These are phyloP conservation scores for Trametes versicolor DNA, from an alignment of 1,284 basidiomycete genomes.

Conservation along the genomic window DNA sequence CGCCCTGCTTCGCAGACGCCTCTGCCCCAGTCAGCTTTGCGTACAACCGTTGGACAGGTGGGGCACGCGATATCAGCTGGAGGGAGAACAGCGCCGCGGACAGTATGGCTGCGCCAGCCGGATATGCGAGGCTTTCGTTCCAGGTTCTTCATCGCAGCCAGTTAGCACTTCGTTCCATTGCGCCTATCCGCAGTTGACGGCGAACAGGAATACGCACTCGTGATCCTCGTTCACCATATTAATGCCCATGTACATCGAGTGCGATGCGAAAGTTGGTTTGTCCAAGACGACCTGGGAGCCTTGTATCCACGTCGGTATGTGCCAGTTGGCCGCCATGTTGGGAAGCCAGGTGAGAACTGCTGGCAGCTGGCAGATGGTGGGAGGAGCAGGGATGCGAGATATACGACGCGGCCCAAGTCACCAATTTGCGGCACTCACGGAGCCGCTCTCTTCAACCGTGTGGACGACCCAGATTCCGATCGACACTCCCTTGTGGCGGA, in stretches of 20 bases:
- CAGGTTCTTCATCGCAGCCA: constrained; percentile 11
- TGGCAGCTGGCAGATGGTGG: constrained; percentile 11
- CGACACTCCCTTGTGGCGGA: background rate
- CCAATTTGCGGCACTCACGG: constrained; percentile 14
- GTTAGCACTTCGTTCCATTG: background rate
- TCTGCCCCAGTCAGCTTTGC: constrained; percentile 22
- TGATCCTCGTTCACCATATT: constrained; percentile 12
- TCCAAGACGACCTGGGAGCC: constrained; percentile 26
- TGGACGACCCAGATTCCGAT: constrained; percentile 16
- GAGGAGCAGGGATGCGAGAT: constrained; percentile 19
- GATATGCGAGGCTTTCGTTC: constrained; percentile 30
- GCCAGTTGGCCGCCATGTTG: constrained; percentile 31
- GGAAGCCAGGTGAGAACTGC: background rate
- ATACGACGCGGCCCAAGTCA: constrained; percentile 23
- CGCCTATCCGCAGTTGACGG: background rate
- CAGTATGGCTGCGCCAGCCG: constrained; percentile 14
- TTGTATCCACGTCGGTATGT: constrained; percentile 25
- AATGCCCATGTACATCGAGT: constrained; percentile 10
- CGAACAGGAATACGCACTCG: constrained; percentile 20
- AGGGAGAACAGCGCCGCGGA: constrained; percentile 24
- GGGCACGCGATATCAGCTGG: constrained; percentile 26
- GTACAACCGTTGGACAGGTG: constrained; percentile 15
- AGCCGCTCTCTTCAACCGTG: constrained; percentile 19
- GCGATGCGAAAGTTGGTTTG: constrained; percentile 11
- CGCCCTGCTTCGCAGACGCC: background rate